Percentiles rank a stretch among this genome's conserved stretches.
Conservation (phyloP, 2,329 filamentous ascomycete species). For the Botrytis fabae region DNA sequence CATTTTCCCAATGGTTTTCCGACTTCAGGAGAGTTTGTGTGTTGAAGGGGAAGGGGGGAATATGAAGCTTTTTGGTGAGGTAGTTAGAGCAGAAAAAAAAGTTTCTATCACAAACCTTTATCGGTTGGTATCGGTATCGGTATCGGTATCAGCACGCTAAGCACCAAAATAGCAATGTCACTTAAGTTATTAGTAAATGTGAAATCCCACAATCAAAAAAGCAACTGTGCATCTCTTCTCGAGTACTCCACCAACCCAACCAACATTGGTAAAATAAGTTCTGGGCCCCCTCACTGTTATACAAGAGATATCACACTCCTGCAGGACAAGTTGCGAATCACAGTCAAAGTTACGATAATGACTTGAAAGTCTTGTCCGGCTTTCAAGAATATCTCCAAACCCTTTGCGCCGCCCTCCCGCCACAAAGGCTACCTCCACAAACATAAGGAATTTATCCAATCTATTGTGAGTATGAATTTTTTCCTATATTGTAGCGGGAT, state of each 20-base stretch:
- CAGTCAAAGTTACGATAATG: constrained; percentile 33
- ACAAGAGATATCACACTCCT: constrained; percentile 4
- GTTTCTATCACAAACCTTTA: constrained; percentile 13
- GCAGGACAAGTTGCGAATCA: constrained; percentile 26
- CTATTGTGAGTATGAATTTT: not conserved
- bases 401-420: constrained; percentile 34
- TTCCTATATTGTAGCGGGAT: not conserved
- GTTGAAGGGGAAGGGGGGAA: not conserved
- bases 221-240: constrained; percentile 10
- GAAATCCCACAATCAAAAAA: constrained; percentile 19
- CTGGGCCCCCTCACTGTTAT: not conserved
- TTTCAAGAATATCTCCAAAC: constrained; percentile 31
- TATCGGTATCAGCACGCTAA: constrained; percentile 10
- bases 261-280: constrained; percentile 2
- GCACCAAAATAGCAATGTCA: not conserved
- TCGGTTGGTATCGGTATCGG: constrained; percentile 3
- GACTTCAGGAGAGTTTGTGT: not conserved
- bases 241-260: constrained; percentile 10
- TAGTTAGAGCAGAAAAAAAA: constrained; percentile 1
- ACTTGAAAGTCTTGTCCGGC: constrained; percentile 36
- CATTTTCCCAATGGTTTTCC: constrained; percentile 25
- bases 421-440: constrained; percentile 33
- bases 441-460: constrained; percentile 23
- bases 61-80: not conserved
- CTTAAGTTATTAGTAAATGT: not conserved